Base-by-base conservation (phyloP, 345 rosid genomes). In the Excoecaria agallocha region DNA sequence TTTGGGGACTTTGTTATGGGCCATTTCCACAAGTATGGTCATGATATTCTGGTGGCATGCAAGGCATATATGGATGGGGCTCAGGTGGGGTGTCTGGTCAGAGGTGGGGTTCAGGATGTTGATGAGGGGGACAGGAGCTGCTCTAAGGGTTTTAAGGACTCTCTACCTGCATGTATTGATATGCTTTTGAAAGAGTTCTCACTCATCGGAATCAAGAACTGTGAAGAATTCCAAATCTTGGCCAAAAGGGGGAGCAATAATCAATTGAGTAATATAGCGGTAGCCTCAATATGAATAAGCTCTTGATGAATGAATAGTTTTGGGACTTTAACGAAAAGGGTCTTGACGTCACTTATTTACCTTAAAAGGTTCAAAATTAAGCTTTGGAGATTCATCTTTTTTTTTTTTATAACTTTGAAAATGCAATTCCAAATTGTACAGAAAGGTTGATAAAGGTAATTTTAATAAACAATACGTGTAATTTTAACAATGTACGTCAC, bases 41-140 rank as follows among this genome's bases (percentile, higher is more conserved):
- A 76, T 70, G 91, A 86, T 57, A 87, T 92, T 64, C 69, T 92
- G 72, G 83, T 82, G 66, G 95, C 97, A 38, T 91, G 98, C 76
- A 81, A 85, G 81, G 91, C 93, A 7, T 89, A 94, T 71, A 78
- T 72, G 80, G 89, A 82, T 20, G 98, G 97, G 62, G 96, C 91
- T 61, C 82, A 82, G 57, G 91, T 91, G 11, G 98, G 90, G 41
- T 82, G 78, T 77, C 68, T 83, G 71, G 86, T 84, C 55, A 86
- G 80, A 74, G 93, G 89, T 64, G 86, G 84, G n/a, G 87, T 77
- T 77, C 86, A 80, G 77, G 88, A 82, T 52, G 86, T 83, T 50
- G 84, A 84, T 12, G 85, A 80, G 73, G 87, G 82, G 37, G 84
- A 75, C 63, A 74, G 75, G 77, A 78, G 81, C 78, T 61, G 88